Conservation (phyloP, 192 early-diverging fungal genomes). For the Entophlyctis luteolus region DNA sequence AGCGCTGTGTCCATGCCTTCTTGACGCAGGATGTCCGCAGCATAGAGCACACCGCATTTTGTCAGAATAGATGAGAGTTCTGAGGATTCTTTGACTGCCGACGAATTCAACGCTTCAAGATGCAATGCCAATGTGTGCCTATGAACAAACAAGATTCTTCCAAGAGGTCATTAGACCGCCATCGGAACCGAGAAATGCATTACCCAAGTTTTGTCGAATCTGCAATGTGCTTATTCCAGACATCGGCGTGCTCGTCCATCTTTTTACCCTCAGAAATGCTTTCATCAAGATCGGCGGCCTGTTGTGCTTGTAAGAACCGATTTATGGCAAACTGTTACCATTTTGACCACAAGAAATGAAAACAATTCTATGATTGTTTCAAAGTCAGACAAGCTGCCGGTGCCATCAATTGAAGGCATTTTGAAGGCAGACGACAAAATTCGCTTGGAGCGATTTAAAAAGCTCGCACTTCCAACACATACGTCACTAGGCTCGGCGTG, state of each 20-base stretch:
- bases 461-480: background rate
- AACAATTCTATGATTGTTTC: background rate
- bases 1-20: background rate
- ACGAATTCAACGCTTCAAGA: background rate
- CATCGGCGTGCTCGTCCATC: background rate
- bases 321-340: no score
- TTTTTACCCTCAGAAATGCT: background rate
- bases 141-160: background rate
- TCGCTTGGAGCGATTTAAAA: background rate
- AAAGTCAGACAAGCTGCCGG: background rate
- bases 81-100: background rate
- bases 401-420: background rate
- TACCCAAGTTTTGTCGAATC: background rate
- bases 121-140: background rate
- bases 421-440: constrained; percentile 2
- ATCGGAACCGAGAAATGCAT: background rate
- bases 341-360: constrained; percentile 13
- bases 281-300: background rate
- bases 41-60: constrained; percentile 7
- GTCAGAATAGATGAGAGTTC: background rate
- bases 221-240: constrained; percentile 2
- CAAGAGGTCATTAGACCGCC: no score
- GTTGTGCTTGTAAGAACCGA: no score
- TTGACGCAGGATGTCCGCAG: constrained; percentile 7
- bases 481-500: background rate